These are phyloP conservation scores for Annona cherimola DNA, from an alignment of 164 flowering plant genomes.

Conservation along the genomic window DNA sequence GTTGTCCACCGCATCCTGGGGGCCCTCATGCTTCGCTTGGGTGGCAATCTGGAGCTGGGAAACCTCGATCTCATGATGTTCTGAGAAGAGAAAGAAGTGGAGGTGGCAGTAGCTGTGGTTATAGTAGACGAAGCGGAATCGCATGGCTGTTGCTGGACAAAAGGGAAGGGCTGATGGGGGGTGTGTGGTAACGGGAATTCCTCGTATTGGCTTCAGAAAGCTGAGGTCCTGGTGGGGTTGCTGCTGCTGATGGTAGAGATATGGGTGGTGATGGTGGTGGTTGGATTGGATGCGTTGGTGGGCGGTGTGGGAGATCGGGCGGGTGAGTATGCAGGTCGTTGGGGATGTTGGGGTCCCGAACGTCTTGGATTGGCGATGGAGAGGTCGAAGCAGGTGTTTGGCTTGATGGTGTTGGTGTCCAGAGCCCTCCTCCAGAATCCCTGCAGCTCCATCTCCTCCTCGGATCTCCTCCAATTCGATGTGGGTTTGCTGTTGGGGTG, in stretches of 20 bases:
- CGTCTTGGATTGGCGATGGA: constrained; percentile 51
- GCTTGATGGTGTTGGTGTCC: constrained; percentile 36
- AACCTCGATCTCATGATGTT: constrained; percentile 66
- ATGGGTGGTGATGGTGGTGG: constrained; percentile 18
- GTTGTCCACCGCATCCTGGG: constrained; percentile 99
- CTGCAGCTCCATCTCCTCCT: constrained; percentile 50
- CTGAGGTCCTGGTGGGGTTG: constrained; percentile 38
- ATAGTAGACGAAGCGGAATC: constrained; percentile 18
- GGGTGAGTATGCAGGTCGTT: constrained; percentile 18
- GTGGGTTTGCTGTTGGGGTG: constrained; percentile 62
- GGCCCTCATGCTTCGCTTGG: constrained; percentile 79
- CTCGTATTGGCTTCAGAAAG: constrained; percentile 74
- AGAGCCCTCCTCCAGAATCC: constrained; percentile 75
- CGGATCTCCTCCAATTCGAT: constrained; percentile 37
- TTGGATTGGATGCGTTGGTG: constrained; percentile 10
- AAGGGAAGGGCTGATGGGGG: constrained; percentile 30
- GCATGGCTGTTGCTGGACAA: constrained; percentile 26
- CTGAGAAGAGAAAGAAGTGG: constrained; percentile 26
- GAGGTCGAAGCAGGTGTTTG: constrained; percentile 38
- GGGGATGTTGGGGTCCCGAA: constrained; percentile 19
- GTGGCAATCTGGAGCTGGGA: constrained; percentile 52
- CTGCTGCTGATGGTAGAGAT: constrained; percentile 14
- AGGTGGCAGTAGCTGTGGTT: constrained; percentile 19
- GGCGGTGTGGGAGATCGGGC: constrained; percentile 15
- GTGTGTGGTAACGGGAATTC: constrained; percentile 82